Evolutionary conservation across 1,139 yeast genomes (phyloP).

Genomic region (Nakaseomyces kungkrabaensis): DNA sequence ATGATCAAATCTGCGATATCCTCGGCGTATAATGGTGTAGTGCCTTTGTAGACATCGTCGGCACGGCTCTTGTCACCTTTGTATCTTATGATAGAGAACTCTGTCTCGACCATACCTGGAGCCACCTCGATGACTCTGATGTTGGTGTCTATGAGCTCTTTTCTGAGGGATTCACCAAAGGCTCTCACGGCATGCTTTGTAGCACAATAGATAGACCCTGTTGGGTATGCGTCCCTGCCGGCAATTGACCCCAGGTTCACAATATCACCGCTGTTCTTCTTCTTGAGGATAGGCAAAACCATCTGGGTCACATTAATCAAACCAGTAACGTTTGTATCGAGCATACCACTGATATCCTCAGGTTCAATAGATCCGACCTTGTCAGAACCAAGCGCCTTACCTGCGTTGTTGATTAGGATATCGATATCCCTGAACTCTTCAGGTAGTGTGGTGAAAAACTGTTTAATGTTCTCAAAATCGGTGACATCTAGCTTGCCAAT

Average conservation of each 20-base stretch:
- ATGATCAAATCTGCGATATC: constrained; percentile 79
- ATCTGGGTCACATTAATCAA: constrained; percentile 62
- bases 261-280: constrained; percentile 55
- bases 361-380: constrained; percentile 48
- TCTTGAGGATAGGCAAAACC: constrained; percentile 50
- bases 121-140: constrained; percentile 76
- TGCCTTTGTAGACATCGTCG: constrained; percentile 60
- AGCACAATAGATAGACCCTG: constrained; percentile 83
- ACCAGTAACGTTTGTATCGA: constrained; percentile 66
- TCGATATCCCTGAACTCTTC: constrained; percentile 48
- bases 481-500: constrained; percentile 53
- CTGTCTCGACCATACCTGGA: constrained; percentile 87
- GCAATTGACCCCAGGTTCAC: constrained; percentile 83
- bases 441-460: constrained; percentile 44
- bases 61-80: constrained; percentile 64
- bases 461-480: constrained; percentile 39
- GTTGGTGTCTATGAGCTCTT: constrained; percentile 62
- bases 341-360: constrained; percentile 52
- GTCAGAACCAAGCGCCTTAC: constrained; percentile 65
- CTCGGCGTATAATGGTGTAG: constrained; percentile 62
- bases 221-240: constrained; percentile 79
- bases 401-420: constrained; percentile 72
- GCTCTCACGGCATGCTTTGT: constrained; percentile 75
- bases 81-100: constrained; percentile 67
- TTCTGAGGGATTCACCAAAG: constrained; percentile 66